These are phyloP conservation scores for Pestalotiopsis sp. DNA, from an alignment of 2,329 filamentous ascomycete species.

Conservation along the genomic window DNA sequence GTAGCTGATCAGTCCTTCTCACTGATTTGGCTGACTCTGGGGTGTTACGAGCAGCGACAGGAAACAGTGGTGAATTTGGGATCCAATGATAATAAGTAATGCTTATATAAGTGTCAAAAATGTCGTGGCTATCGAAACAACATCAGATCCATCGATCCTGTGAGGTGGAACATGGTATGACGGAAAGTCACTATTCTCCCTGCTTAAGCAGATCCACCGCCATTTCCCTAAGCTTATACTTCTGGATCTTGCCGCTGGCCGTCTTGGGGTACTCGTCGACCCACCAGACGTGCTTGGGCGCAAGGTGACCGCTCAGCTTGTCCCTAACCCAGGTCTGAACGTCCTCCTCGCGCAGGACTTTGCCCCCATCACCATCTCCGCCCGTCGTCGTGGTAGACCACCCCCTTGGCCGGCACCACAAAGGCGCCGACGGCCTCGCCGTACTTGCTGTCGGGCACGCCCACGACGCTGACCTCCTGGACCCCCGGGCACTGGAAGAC, in stretches of 20 bases:
- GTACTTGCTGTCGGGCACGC: constrained; percentile 78
- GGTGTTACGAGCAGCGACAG: too few relatives aligned
- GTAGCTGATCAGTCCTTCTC: too few relatives aligned
- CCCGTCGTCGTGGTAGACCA: constrained; percentile 21
- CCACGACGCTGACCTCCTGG: constrained; percentile 80
- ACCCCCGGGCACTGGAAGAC: constrained; percentile 74
- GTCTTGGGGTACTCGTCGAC: constrained; percentile 88
- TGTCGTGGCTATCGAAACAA: not conserved
- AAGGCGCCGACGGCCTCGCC: constrained; percentile 90
- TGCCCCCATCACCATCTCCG: constrained; percentile 19
- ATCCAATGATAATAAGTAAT: too few relatives aligned
- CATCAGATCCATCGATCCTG: not conserved
- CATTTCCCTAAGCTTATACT: constrained; percentile 79
- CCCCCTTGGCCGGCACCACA: constrained; percentile 58
- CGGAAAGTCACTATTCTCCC: not conserved
- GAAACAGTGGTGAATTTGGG: too few relatives aligned
- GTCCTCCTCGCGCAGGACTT: constrained; percentile 55
- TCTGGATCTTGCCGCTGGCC: constrained; percentile 95
- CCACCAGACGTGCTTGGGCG: constrained; percentile 91
- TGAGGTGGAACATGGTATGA: not conserved
- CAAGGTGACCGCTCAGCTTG: constrained; percentile 73
- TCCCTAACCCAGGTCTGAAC: constrained; percentile 74
- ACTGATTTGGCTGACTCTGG: too few relatives aligned
- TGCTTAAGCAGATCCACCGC: constrained; percentile 43
- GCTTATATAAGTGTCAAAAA: too few relatives aligned